Percentiles rank a stretch among this genome's conserved stretches.
These are phyloP conservation scores for Veloporphyrellus conicus DNA, from an alignment of 1,284 basidiomycete genomes.

Conservation along the genomic window DNA sequence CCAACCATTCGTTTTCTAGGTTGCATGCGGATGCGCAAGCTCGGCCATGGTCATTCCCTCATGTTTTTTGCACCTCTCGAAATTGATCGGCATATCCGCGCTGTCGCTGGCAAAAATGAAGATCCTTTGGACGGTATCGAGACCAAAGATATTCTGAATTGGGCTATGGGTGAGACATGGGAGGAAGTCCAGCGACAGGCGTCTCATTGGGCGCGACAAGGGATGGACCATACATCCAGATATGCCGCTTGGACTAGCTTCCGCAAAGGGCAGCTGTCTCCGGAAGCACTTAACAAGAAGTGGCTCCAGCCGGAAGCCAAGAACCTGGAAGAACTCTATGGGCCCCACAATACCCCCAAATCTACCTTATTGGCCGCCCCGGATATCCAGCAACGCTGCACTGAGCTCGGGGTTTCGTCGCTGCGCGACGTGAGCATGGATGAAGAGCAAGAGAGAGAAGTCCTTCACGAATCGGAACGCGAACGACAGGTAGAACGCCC, in stretches of 20 bases:
- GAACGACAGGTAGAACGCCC: conserved; percentile 40
- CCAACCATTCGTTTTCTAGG: conserved; percentile 26
- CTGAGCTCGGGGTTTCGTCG: conserved; percentile 26
- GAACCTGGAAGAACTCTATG: conserved; percentile 39
- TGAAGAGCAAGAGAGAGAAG: conserved; percentile 52
- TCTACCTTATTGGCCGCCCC: conserved; percentile 6
- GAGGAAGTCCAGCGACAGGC: conserved; percentile 38
- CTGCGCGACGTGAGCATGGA: conserved; percentile 28
- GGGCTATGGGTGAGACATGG: conserved; percentile 47
- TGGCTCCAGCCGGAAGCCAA: conserved; percentile 43
- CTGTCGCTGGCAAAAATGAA: conserved; percentile 11
- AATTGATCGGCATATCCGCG: conserved; percentile 41
- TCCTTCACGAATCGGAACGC: conserved; percentile 41
- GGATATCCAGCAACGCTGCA: conserved; percentile 28
- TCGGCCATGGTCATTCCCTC: conserved; percentile 48
- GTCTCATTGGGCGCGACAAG: conserved; percentile 31
- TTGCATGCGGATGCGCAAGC: conserved; percentile 50
- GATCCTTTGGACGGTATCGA: conserved; percentile 8
- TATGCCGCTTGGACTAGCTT: conserved; percentile 31
- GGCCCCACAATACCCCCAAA: neutral
- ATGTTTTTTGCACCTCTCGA: conserved; percentile 50
- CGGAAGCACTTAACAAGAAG: conserved; percentile 16
- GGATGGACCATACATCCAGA: conserved; percentile 38
- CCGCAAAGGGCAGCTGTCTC: conserved; percentile 1
- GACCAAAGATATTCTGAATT: conserved; percentile 40